Evolutionary conservation across 306 rosid genomes (phyloP), one percentile per base, ranked within the genome.

Genomic region (Canavalia gladiata): DNA sequence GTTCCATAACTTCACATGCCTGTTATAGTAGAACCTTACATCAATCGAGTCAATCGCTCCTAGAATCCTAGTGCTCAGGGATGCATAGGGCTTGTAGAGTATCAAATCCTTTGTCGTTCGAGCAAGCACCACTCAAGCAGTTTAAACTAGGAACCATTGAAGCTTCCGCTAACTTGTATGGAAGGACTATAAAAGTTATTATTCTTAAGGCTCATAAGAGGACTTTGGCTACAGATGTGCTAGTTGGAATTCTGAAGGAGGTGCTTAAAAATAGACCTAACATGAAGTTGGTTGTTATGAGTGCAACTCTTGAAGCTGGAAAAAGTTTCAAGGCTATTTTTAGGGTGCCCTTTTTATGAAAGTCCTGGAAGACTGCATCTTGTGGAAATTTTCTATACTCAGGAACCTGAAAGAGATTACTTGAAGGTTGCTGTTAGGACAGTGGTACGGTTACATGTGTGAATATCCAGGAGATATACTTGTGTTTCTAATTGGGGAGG

Each of bases 361-460:
- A 79, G 98, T 94, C 98, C 98, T 33, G 96, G 98, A 60, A 90
- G 98, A 91, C 96, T 94, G 59, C 98, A 94, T 79, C 98, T 97
- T 0, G 98, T 92, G 41, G 97, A 92, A 76, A 90, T 92, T 41
- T 94, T 92, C 70, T 94, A 90, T 82, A 92, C 97, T 4, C 96
- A 89, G 87, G 97, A 94, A 43, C 94, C 97, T 80, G 98, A 94
- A 72, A 88, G 98, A 80, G 98, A 94, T 78, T 94, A 94, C 85
- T 79, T 94, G 84, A 97, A 94, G 81, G 97, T 97, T 55, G 97
- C 86, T 13, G 92, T 94, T 70, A 86, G 98, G 73, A 94, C 98
- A 6, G 98, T 94, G 73, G 94, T 94, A 62, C 98, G 92, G 83
- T 92, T 94, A 82, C 76, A 76, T 76, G 91, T 92, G 94, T 79